These are phyloP conservation scores for Globisporangium barbulae DNA, from an alignment of 352 stramenopile genomes.

Conservation along the genomic window DNA sequence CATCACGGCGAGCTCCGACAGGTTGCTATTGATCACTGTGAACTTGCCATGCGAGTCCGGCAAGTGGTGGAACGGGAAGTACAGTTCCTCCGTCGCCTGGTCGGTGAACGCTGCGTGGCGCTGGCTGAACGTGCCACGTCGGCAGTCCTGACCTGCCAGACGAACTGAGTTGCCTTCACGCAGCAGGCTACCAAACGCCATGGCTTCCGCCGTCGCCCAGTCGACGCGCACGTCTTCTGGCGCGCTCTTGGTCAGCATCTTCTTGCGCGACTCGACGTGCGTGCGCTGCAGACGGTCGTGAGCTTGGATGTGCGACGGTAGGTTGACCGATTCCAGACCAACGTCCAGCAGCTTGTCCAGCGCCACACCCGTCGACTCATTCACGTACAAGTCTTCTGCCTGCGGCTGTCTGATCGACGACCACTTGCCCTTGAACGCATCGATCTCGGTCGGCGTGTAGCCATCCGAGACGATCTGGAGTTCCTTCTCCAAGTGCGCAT, in stretches of 20 bases:
- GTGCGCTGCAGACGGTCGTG: conserved; percentile 79
- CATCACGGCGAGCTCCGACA: conserved; percentile 88
- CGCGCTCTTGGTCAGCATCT: conserved; percentile 51
- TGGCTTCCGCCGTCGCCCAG: conserved; percentile 86
- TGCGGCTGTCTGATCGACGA: conserved; percentile 44
- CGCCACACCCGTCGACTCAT: conserved; percentile 48
- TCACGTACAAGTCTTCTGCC: conserved; percentile 48
- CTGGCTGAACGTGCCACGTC: conserved; percentile 88
- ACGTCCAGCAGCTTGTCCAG: conserved; percentile 56
- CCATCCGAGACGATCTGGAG: conserved; percentile 47
- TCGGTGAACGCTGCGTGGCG: conserved; percentile 86
- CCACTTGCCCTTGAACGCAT: conserved; percentile 81
- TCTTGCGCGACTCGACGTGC: conserved; percentile 69
- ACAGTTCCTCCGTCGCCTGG: conserved; percentile 69
- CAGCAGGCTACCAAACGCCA: conserved; percentile 86
- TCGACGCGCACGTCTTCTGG: conserved; percentile 60
- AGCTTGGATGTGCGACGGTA: conserved; percentile 49
- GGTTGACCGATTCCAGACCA: conserved; percentile 56
- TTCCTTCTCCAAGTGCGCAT: conserved; percentile 65
- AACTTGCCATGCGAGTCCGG: conserved; percentile 38
- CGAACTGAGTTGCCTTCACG: conserved; percentile 80
- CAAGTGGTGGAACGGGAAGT: conserved; percentile 76
- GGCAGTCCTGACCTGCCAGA: conserved; percentile 84
- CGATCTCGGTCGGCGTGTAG: conserved; percentile 63
- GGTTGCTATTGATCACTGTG: conserved; percentile 74